These are phyloP conservation scores for Fusarium protoensiforme DNA, from an alignment of 2,329 filamentous ascomycete species.

Conservation along the genomic window DNA sequence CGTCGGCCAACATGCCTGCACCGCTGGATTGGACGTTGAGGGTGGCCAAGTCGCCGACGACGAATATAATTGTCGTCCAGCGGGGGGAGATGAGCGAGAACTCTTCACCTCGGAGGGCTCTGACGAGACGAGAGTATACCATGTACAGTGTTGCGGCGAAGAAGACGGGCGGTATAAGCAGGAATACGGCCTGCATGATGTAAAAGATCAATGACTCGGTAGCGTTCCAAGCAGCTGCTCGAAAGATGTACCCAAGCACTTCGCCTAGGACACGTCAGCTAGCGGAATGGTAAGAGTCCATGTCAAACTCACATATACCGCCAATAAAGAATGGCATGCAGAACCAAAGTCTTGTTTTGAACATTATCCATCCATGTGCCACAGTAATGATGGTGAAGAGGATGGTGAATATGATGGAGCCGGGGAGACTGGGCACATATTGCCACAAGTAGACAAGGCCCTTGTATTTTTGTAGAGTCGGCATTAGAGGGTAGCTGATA, in stretches of 20 bases:
- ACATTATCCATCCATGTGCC: slow-evolving; percentile 54
- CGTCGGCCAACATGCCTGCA: slow-evolving; percentile 7
- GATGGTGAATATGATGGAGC: slow-evolving; percentile 56
- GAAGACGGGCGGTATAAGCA: slow-evolving; percentile 19
- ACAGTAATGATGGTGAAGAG: slow-evolving; percentile 56
- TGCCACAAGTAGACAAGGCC: slow-evolving; percentile 33
- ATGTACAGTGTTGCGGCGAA: slow-evolving; percentile 35
- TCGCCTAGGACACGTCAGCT: not conserved
- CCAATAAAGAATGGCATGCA: slow-evolving; percentile 59
- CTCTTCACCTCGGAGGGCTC: not conserved
- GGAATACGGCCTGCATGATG: slow-evolving; percentile 29
- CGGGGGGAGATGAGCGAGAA: slow-evolving; percentile 12
- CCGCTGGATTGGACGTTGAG: slow-evolving; percentile 26
- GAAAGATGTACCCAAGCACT: slow-evolving; percentile 24
- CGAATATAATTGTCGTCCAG: slow-evolving; percentile 25
- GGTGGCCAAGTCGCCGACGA: slow-evolving; percentile 18
- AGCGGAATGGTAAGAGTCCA: too few species aligned
- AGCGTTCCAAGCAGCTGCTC: slow-evolving; percentile 13
- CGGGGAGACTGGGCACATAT: slow-evolving; percentile 56
- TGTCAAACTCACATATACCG: slow-evolving; percentile 52
- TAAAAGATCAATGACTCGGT: slow-evolving; percentile 15
- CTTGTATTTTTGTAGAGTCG: slow-evolving; percentile 7
- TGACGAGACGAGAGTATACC: slow-evolving; percentile 19
- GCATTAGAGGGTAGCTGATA: not conserved
- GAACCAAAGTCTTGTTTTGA: slow-evolving; percentile 59